Evolutionary conservation across 768 basidiomycete genomes (phyloP), one percentile per base, ranked within the genome.

Genomic region (Xerocomellus amylosporus): DNA sequence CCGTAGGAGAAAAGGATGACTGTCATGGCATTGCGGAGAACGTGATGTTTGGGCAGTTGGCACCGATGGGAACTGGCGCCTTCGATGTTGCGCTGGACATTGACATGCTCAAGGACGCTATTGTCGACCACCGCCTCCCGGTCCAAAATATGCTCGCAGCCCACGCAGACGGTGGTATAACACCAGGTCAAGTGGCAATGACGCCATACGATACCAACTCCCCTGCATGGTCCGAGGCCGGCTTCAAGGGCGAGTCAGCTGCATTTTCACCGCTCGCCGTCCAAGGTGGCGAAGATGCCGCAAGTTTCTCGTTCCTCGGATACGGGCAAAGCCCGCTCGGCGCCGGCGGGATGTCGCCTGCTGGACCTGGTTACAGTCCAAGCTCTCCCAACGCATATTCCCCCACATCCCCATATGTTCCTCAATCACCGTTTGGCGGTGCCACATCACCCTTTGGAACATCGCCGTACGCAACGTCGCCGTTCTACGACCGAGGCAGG

Each of bases 1-100:
- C 96, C 1, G 90, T 95, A 22, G 97, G 97, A 50, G 96, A 98
- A 76, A 92, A 93, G 71, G 97, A 99, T 60, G 96, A 98, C 62
- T 99, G 97, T 68, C 92, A 92, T 50, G 97, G 96, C 41, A 86
- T 99, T 31, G 97, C 97, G n/a, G 96, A 98, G 78, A 98, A 98
- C 65, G 93, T 99, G 39, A 86, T 99, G 81, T 93, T 99, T 63
- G 97, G 97, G 17, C 97, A 98, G 74, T 90, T 98, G 84, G 95
- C 96, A n/a, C 95, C 95, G 1, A 98, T 99, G 94, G 97, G 97
- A 48, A 98, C 97, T 0, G 97, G 97, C 14, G 83, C 92, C 8
- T 98, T 96, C 66, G 96, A 98, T 46, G 90, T 99, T 46, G 88
- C 93, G 0, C 81, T 99, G 46, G 97, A 99, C 71, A 91, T 98